A percentile compares a stretch with the other conserved stretches of the same genome.
phyloP scores from a whole-genome alignment of 345 rosid species.

The Streptanthus diversifolius region DNA sequence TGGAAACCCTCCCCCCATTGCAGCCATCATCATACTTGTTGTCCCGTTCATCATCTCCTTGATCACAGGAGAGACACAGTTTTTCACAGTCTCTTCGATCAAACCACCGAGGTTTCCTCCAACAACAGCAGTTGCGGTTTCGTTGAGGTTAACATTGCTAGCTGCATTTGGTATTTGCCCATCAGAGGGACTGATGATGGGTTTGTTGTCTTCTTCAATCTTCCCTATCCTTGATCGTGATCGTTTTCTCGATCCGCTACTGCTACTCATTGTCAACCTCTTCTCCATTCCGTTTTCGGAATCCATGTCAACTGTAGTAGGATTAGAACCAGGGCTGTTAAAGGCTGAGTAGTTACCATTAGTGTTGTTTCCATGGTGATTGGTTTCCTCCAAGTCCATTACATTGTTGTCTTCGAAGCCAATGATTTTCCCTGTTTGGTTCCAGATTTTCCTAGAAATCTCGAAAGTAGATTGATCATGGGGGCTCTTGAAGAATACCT shows the following conservation, averaged over 20 bases:
- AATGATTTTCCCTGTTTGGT: conserved; percentile 33
- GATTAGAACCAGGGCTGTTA: conserved; percentile 28
- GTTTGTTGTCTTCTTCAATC: conserved; percentile 55
- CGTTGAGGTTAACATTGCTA: conserved; percentile 34
- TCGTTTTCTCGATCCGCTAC: conserved; percentile 50
- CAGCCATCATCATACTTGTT: conserved; percentile 36
- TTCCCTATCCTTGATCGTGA: conserved; percentile 43
- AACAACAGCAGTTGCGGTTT: conserved; percentile 13
- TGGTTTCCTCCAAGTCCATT: conserved; percentile 72
- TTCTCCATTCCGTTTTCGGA: conserved; percentile 46
- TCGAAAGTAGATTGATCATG: conserved; percentile 96
- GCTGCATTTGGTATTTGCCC: conserved; percentile 23
- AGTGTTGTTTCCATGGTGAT: conserved; percentile 12
- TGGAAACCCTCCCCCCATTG: conserved; percentile 25
- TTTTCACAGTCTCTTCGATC: conserved; percentile 35
- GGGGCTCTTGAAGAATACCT: conserved; percentile 72
- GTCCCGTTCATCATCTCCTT: conserved; percentile 49
- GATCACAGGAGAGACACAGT: conserved; percentile 44
- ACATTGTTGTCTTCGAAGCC: conserved; percentile 51
- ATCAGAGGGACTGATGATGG: conserved; percentile 16
- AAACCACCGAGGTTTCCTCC: conserved; percentile 28
- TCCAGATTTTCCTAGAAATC: conserved; percentile 96
- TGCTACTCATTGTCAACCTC: conserved; percentile 33
- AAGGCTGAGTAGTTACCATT: conserved; percentile 25
- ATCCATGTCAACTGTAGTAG: conserved; percentile 26